phyloP scores from a whole-genome alignment of 306 rosid genomes.

The Fragaria nilgerrensis region DNA sequence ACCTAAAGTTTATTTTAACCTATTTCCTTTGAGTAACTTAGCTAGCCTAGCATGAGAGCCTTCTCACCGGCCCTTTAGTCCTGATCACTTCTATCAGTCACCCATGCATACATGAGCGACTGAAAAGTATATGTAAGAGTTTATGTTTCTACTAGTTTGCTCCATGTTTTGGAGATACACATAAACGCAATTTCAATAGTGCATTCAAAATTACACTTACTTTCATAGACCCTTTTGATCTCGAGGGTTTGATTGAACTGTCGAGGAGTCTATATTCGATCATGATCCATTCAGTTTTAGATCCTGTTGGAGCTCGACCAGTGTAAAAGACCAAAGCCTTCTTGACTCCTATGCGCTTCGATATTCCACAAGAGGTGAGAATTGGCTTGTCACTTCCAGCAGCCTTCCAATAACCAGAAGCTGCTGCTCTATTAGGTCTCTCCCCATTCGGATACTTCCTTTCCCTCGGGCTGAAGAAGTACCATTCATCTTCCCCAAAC shows the following conservation, averaged over 20 bases:
- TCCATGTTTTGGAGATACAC: not conserved
- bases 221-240: slow-evolving; percentile 60
- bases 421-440: slow-evolving; percentile 73
- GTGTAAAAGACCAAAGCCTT: slow-evolving; percentile 63
- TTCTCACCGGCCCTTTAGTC: not conserved
- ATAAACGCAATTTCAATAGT: slow-evolving; percentile 2
- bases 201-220: slow-evolving; percentile 32
- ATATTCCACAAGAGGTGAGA: slow-evolving; percentile 40
- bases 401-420: slow-evolving; percentile 74
- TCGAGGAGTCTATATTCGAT: slow-evolving; percentile 56
- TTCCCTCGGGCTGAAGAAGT: slow-evolving; percentile 69
- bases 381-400: slow-evolving; percentile 70
- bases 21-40: not conserved
- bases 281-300: slow-evolving; percentile 71
- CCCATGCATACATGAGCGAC: too few relatives aligned
- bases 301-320: slow-evolving; percentile 55
- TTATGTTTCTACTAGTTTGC: too few relatives aligned
- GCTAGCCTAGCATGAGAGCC: not conserved
- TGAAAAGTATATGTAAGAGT: too few relatives aligned
- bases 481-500: slow-evolving; percentile 77
- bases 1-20: not conserved
- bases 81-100: not conserved
- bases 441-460: slow-evolving; percentile 62
- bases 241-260: slow-evolving; percentile 31
- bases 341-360: slow-evolving; percentile 56